phyloP scores from a whole-genome alignment of 1,284 basidiomycete genomes.

The Thelephora terrestris region DNA sequence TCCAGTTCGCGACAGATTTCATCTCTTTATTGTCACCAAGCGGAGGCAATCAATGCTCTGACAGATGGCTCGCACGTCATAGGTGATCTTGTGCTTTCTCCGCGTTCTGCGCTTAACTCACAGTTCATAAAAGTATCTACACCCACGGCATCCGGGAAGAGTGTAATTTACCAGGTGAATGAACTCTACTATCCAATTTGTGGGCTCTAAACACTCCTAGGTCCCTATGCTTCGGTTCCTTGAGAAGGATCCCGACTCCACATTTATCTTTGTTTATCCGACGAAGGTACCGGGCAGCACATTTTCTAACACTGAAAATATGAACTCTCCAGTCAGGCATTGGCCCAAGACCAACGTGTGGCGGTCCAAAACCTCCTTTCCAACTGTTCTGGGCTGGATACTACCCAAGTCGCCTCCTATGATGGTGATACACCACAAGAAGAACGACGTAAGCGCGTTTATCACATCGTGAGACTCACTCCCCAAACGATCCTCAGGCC shows the following conservation, averaged over 20 bases:
- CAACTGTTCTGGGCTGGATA: conserved; percentile 51
- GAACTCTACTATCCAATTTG: neutral
- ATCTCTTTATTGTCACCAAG: conserved; percentile 73
- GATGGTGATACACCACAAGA: conserved; percentile 84
- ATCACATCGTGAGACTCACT: conserved; percentile 1
- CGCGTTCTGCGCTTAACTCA: too few relatives aligned
- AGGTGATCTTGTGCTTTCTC: neutral
- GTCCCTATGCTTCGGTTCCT: conserved; percentile 66
- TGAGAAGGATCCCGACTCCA: conserved; percentile 51
- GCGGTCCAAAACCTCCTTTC: conserved; percentile 60
- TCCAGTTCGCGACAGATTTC: conserved; percentile 53
- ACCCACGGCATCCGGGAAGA: conserved; percentile 87
- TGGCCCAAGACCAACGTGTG: conserved; percentile 81
- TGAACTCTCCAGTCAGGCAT: conserved; percentile 38
- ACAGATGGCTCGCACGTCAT: conserved; percentile 62
- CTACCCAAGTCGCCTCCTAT: conserved; percentile 61
- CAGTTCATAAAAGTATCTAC: conserved; percentile 53
- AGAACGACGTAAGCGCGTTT: conserved; percentile 36
- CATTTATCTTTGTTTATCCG: conserved; percentile 83
- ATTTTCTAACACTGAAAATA: neutral
- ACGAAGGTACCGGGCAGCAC: conserved; percentile 51
- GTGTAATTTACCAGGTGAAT: conserved; percentile 75
- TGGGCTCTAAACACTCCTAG: conserved; percentile 25
- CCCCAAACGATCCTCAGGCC: neutral
- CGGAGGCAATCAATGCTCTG: conserved; percentile 65